Percentiles rank a stretch among this genome's conserved stretches.
phyloP scores from a whole-genome alignment of 164 flowering plant species.

The Tetracentron sinense region DNA sequence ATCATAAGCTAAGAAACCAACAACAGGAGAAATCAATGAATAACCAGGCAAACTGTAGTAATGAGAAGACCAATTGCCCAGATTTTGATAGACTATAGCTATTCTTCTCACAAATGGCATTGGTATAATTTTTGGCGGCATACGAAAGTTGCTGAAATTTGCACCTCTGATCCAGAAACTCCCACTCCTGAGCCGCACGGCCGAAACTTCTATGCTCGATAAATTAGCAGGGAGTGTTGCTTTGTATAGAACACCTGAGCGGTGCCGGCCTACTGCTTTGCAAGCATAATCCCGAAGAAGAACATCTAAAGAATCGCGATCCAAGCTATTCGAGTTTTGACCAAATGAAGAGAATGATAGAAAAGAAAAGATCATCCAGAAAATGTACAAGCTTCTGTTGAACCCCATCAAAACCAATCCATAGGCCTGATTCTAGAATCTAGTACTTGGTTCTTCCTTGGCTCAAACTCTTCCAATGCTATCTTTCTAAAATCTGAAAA shows the following conservation, averaged over 20 bases:
- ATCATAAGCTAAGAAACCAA: slow-evolving; percentile 50
- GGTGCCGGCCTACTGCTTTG: slow-evolving; percentile 31
- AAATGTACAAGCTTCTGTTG: slow-evolving; percentile 3
- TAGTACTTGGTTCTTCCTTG: no score
- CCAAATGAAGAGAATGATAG: neutral
- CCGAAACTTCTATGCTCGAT: slow-evolving; percentile 45
- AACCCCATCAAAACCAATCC: slow-evolving; percentile 15
- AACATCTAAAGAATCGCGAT: slow-evolving; percentile 30
- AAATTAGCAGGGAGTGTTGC: slow-evolving; percentile 41
- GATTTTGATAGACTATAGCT: slow-evolving; percentile 45
- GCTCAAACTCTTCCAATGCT: no score
- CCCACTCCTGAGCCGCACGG: slow-evolving; percentile 42
- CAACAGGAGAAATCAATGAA: slow-evolving; percentile 38
- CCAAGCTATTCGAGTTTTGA: slow-evolving; percentile 10
- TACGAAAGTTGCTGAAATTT: slow-evolving; percentile 38
- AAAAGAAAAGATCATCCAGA: slow-evolving; percentile 2
- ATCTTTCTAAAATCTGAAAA: no score
- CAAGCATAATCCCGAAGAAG: slow-evolving; percentile 41
- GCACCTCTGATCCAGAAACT: slow-evolving; percentile 54
- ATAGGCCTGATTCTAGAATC: slow-evolving; percentile 2
- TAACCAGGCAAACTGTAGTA: slow-evolving; percentile 48
- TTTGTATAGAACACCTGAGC: slow-evolving; percentile 37
- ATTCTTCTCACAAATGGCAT: slow-evolving; percentile 50
- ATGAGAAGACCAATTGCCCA: slow-evolving; percentile 59
- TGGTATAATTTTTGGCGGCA: slow-evolving; percentile 47